These are phyloP conservation scores for Microbotryum saponariae DNA, from an alignment of 1,284 basidiomycete species.

Conservation along the genomic window DNA sequence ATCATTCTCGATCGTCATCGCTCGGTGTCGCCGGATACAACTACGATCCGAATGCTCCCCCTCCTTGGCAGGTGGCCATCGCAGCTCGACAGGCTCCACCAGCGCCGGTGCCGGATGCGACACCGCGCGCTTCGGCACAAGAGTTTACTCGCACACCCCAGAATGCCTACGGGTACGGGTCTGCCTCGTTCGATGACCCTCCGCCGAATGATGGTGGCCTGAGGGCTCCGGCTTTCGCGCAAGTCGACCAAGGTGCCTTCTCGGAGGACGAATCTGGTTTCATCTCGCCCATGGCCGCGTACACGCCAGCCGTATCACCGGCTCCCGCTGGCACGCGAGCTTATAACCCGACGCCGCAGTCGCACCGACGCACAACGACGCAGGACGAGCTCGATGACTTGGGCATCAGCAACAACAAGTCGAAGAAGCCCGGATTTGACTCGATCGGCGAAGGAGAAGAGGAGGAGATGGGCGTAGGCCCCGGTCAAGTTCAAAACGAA, in stretches of 20 bases:
- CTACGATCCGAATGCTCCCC: slow-evolving; percentile 29
- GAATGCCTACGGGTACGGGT: no score
- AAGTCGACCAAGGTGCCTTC: slow-evolving; percentile 16
- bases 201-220: background rate
- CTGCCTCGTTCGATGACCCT: background rate
- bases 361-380: slow-evolving; percentile 42
- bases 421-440: slow-evolving; percentile 45
- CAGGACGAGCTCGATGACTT: slow-evolving; percentile 76
- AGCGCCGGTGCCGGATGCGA: background rate
- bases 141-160: no score
- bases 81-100: background rate
- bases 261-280: slow-evolving; percentile 33
- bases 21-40: slow-evolving; percentile 32
- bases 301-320: slow-evolving; percentile 24
- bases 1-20: slow-evolving; percentile 31
- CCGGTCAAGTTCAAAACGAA: background rate
- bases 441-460: slow-evolving; percentile 22
- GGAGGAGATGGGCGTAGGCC: slow-evolving; percentile 3
- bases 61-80: slow-evolving; percentile 21
- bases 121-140: background rate
- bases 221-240: slow-evolving; percentile 13
- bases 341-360: slow-evolving; percentile 5
- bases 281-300: slow-evolving; percentile 35
- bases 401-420: slow-evolving; percentile 70
- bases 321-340: slow-evolving; percentile 11